Base-by-base conservation (phyloP, 129 eudicot species). In the Saussurea involucrata region DNA sequence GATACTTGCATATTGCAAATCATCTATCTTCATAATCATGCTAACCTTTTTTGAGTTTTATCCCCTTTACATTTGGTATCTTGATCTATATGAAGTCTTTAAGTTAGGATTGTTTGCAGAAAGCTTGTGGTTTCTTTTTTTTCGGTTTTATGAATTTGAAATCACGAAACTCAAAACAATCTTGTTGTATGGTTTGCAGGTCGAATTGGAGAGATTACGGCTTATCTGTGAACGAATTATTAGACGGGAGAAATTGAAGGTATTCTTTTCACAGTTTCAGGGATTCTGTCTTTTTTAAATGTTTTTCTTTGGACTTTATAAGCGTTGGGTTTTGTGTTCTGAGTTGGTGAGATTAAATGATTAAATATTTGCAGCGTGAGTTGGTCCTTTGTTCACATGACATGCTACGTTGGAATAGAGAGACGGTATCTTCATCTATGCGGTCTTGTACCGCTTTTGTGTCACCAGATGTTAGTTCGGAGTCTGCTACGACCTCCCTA, bases 201-300 rank as follows among this genome's bases (percentile, higher is more conserved):
- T 95, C 68, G 97, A 95, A 86, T 76, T 95, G 84, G 99, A 95
- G 86, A 86, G 95, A 70, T 77, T 95, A 72, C 97, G 99, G 17
- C 99, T 95, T 76, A 87, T 95, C 37, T 95, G 99, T 76, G 99
- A 95, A 80, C 84, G 99, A 83, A 92, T 95, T 67, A 82, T 89
- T 65, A 92, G 76, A 81, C 76, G 99, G 60, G 99, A 95, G 87
- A 95, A 95, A 73, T 68, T 95, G 79, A 95, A 95, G 95, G 99
- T 95, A 84, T 75, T 81, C 6, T 34, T 65, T 31, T 37, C 3
- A 24, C n/a, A 31, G 20, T 15, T 40, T 63, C 5, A 25, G 27
- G 37, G 32, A 33, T 61, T 68, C 68, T 33, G 8, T 15, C 40
- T 55, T 44, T 11, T 60, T 12, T 61, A 18, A 20, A 8, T 22